A percentile compares a stretch with the other conserved stretches of the same genome.
Evolutionary conservation across 1,139 yeast species (phyloP).

Genomic region (Yamadazyma aaseri): DNA sequence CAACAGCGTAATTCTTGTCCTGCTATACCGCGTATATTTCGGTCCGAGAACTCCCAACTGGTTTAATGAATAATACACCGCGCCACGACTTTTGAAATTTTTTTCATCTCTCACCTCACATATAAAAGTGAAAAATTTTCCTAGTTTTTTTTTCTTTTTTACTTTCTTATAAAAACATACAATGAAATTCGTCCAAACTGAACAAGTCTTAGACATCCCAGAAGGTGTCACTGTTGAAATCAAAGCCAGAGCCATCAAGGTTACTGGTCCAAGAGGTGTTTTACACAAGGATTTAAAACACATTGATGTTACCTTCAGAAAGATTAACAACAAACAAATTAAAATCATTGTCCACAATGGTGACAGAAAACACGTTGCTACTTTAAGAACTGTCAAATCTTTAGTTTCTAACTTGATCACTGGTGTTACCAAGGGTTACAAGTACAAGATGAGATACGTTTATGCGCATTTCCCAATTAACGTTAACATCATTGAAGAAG

Average conservation of each 20-base stretch:
- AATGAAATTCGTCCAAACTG: constrained; percentile 96
- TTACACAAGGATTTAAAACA: constrained; percentile 90
- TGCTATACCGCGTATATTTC: neutral
- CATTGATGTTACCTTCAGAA: constrained; percentile 88
- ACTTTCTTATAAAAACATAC: constrained; percentile 1
- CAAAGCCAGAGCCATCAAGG: constrained; percentile 89
- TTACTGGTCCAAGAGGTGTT: constrained; percentile 98
- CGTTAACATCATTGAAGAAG: constrained; percentile 80
- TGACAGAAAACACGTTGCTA: constrained; percentile 99
- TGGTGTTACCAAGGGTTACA: constrained; percentile 99
- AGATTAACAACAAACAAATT: constrained; percentile 69
- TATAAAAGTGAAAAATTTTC: constrained; percentile 10
- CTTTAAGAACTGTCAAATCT: constrained; percentile 97
- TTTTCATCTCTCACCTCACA: neutral
- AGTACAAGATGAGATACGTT: constrained; percentile 99
- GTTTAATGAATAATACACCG: neutral
- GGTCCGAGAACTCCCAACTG: constrained; percentile 1
- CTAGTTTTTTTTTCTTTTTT: constrained; percentile 4
- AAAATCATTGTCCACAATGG: constrained; percentile 96
- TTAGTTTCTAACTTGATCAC: constrained; percentile 90
- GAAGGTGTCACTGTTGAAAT: constrained; percentile 90
- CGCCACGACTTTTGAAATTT: constrained; percentile 2
- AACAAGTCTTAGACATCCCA: constrained; percentile 89
- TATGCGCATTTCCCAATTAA: constrained; percentile 99
- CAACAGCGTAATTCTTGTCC: neutral